Conservation (phyloP, 495 filamentous ascomycete species). For the Lasiosphaeria hispida region DNA sequence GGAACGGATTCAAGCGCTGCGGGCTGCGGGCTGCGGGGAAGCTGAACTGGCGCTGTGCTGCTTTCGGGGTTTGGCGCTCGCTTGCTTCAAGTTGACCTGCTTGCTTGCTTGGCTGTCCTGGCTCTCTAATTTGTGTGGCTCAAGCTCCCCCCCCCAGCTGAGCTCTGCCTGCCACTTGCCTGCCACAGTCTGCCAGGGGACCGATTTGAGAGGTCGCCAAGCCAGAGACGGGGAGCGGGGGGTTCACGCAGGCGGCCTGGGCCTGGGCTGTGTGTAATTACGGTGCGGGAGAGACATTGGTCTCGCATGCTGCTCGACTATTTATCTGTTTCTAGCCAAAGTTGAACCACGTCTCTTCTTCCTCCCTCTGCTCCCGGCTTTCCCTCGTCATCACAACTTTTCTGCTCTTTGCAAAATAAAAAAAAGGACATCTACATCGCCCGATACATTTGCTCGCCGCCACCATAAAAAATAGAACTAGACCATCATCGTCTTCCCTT, state of each 20-base stretch:
- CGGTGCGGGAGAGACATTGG: too few species aligned
- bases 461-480: too few species aligned
- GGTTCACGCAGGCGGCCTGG: neutral
- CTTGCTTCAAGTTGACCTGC: too few species aligned
- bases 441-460: too few species aligned
- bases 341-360: neutral
- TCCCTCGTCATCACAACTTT: neutral
- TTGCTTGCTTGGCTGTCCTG: too few species aligned
- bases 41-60: neutral
- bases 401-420: neutral
- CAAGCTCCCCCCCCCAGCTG: neutral
- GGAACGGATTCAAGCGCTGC: too few species aligned
- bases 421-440: neutral
- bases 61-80: too few species aligned
- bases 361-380: neutral
- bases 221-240: neutral
- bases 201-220: too few species aligned
- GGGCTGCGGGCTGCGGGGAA: neutral
- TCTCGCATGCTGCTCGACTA: neutral
- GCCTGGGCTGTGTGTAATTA: neutral
- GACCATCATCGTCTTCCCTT: neutral
- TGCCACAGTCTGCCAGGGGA: too few species aligned
- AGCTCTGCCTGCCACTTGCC: neutral
- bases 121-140: too few species aligned
- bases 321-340: conserved; percentile 6